Conservation (phyloP, 2,329 filamentous ascomycete species). For the Xylariaceae sp. region DNA sequence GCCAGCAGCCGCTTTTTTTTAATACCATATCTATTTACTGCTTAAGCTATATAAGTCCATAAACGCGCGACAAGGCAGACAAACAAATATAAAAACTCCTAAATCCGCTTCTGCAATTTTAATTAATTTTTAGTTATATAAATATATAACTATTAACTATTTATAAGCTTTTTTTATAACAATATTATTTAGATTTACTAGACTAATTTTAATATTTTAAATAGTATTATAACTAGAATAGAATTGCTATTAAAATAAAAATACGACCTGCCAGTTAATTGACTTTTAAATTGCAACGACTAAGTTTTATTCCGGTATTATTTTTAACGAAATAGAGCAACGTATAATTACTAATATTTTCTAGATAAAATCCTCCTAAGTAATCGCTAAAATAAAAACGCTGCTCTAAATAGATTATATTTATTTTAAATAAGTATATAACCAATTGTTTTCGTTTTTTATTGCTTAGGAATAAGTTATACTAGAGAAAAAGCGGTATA, state of each 20-base stretch:
- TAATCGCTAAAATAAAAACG: neutral
- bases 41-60: no score
- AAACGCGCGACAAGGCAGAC: no score
- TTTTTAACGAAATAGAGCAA: neutral
- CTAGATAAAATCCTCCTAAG: neutral
- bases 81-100: no score
- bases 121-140: no score
- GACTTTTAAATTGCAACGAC: neutral
- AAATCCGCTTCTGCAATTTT: no score
- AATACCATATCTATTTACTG: no score
- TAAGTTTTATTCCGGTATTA: neutral
- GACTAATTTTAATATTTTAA: neutral
- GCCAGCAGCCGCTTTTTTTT: no score
- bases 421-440: neutral
- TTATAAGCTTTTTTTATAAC: neutral
- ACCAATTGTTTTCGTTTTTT: neutral
- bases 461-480: neutral
- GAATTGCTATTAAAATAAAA: neutral
- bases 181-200: neutral
- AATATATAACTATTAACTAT: no score
- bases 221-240: neutral
- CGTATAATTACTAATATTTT: neutral
- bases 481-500: neutral
- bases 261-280: neutral
- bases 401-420: neutral